These are phyloP conservation scores for Debaryomyces tyrocola DNA, from an alignment of 805 yeast species.

Conservation along the genomic window DNA sequence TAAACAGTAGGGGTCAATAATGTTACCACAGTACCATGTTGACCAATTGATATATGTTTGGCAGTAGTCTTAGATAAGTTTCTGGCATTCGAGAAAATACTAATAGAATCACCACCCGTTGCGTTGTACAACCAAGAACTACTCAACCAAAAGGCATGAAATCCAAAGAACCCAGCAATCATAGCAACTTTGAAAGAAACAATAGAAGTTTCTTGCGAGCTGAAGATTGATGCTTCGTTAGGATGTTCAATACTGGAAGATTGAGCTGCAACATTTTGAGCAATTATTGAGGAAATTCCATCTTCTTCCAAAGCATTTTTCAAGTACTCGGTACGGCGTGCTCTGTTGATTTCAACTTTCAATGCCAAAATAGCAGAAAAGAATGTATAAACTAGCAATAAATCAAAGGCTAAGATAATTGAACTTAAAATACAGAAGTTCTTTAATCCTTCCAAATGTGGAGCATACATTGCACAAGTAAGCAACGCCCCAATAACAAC, in stretches of 20 bases:
- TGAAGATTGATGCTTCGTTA: conserved; percentile 22
- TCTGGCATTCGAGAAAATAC: conserved; percentile 15
- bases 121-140: conserved; percentile 61
- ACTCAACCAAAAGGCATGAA: conserved; percentile 69
- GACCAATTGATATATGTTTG: conserved; percentile 44
- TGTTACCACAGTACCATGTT: conserved; percentile 56
- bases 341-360: conserved; percentile 84
- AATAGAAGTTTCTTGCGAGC: conserved; percentile 31
- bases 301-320: conserved; percentile 88
- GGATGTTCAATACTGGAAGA: conserved; percentile 38
- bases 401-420: conserved; percentile 68
- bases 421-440: conserved; percentile 80
- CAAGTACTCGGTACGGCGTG: conserved; percentile 76
- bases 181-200: conserved; percentile 60
- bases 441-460: conserved; percentile 67
- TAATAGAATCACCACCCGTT: conserved; percentile 5
- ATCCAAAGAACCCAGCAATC: conserved; percentile 56
- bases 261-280: conserved; percentile 61
- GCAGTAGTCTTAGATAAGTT: conserved; percentile 42
- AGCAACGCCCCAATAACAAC: conserved; percentile 70
- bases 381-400: conserved; percentile 73
- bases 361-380: conserved; percentile 80
- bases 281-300: conserved; percentile 75
- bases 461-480: conserved; percentile 64
- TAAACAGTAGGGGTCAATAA: conserved; percentile 57